A percentile compares a stretch with the other conserved stretches of the same genome.
Conservation (phyloP, 2,329 filamentous ascomycete species). For the Trichoderma breve region DNA sequence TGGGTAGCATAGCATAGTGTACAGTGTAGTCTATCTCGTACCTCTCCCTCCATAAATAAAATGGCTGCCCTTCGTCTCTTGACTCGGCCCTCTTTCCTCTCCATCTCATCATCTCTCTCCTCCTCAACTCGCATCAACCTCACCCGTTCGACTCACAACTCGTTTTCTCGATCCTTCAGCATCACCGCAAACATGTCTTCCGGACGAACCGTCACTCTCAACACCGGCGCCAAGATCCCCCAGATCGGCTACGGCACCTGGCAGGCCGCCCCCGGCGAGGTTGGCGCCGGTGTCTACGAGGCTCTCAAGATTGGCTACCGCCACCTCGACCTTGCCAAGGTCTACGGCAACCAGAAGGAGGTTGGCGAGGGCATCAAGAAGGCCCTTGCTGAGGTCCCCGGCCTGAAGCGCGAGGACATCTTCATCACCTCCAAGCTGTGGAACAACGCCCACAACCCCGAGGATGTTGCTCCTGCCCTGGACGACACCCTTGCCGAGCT, state of each 20-base stretch:
- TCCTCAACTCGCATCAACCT: not conserved
- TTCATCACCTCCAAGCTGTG: slow-evolving; percentile 61
- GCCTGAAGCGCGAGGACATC: slow-evolving; percentile 47
- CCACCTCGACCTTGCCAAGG: slow-evolving; percentile 54
- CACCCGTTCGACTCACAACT: not conserved
- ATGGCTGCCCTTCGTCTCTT: slow-evolving; percentile 8
- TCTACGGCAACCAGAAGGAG: slow-evolving; percentile 64
- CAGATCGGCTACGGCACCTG: slow-evolving; percentile 61
- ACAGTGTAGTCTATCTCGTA: no score
- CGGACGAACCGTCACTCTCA: slow-evolving; percentile 56
- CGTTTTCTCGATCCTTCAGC: not conserved
- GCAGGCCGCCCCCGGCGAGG: slow-evolving; percentile 65
- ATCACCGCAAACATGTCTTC: slow-evolving; percentile 49
- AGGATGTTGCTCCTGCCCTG: slow-evolving; percentile 55
- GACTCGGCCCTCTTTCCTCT: not conserved
- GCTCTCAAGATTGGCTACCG: slow-evolving; percentile 63
- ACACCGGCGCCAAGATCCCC: slow-evolving; percentile 64
- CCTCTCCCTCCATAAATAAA: not conserved
- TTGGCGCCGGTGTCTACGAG: slow-evolving; percentile 61
- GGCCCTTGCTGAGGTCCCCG: slow-evolving; percentile 46
- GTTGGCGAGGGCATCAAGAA: slow-evolving; percentile 55
- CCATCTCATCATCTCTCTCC: slow-evolving; percentile 1
- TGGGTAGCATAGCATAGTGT: not conserved
- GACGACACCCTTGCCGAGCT: slow-evolving; percentile 56
- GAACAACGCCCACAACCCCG: slow-evolving; percentile 59